Conservation (phyloP, 495 filamentous ascomycete species). For the Viridothelium virens region DNA sequence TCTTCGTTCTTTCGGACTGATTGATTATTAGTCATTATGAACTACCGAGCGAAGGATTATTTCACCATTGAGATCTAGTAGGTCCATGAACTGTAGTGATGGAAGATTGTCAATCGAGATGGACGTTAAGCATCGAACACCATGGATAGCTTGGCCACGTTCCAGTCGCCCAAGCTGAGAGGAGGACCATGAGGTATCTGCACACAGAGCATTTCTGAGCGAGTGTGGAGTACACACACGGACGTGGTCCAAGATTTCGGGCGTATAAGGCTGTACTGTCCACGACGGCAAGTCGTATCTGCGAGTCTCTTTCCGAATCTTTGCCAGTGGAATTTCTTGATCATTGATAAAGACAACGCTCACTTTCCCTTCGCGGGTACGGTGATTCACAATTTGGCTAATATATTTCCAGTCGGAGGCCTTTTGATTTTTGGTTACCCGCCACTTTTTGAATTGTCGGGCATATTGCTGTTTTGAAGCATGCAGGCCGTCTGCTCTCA, state of each 20-base stretch:
- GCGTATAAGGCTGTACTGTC: background rate
- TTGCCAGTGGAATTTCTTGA: background rate
- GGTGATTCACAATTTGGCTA: background rate
- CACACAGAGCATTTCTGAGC: background rate
- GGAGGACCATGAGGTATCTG: background rate
- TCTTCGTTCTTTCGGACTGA: background rate
- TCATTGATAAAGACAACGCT: background rate
- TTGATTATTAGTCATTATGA: background rate
- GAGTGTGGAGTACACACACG: background rate
- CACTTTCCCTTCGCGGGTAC: background rate
- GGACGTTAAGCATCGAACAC: background rate
- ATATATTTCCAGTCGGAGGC: background rate
- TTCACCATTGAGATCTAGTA: slow-evolving; percentile 7
- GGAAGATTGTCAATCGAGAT: slow-evolving; percentile 3
- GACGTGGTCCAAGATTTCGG: background rate
- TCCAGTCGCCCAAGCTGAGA: background rate
- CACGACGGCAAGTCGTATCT: background rate
- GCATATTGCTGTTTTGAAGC: slow-evolving; percentile 4
- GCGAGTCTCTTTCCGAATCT: background rate
- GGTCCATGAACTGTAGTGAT: background rate
- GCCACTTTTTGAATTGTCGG: slow-evolving; percentile 3
- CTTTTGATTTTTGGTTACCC: background rate
- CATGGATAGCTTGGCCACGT: background rate
- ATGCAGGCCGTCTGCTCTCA: background rate
- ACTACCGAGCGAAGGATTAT: background rate